These are phyloP conservation scores for Kalanchoe fedtschenkoi DNA, from an alignment of 164 flowering plant genomes.

Conservation along the genomic window DNA sequence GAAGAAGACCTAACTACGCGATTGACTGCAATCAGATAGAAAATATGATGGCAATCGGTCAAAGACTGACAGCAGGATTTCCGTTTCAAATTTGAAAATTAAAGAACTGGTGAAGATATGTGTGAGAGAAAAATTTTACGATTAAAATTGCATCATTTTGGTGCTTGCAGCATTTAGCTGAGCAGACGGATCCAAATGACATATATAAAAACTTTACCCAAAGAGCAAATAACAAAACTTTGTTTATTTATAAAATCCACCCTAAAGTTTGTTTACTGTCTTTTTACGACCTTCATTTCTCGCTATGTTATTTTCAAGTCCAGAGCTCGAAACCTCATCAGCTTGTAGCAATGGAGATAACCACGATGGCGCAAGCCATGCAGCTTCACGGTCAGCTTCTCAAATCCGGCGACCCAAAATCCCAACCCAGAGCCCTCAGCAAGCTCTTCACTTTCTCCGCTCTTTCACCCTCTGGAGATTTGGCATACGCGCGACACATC, in stretches of 20 bases:
- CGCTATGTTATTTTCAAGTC: background rate
- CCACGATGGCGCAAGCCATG: conserved; percentile 35
- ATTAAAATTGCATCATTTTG: too few species aligned
- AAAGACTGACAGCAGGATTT: too few species aligned
- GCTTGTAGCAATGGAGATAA: conserved; percentile 27
- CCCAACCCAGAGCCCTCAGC: conserved; percentile 14
- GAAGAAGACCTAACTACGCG: too few species aligned
- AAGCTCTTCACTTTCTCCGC: conserved; percentile 40
- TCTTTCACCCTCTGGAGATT: conserved; percentile 28
- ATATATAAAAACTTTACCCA: too few species aligned
- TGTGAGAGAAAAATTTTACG: too few species aligned
- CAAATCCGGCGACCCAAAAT: conserved; percentile 14
- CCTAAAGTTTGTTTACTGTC: background rate
- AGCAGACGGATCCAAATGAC: too few species aligned
- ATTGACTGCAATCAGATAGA: too few species aligned
- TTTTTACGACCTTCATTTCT: background rate
- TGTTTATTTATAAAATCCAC: background rate
- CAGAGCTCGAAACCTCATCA: background rate
- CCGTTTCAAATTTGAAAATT: too few species aligned
- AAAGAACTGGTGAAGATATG: too few species aligned
- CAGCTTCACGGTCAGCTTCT: conserved; percentile 44
- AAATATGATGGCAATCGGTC: too few species aligned
- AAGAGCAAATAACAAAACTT: too few species aligned
- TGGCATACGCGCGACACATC: conserved; percentile 32
- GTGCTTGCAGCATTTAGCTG: too few species aligned